Conservation (phyloP, 2,329 filamentous ascomycete species). For the Pseudogymnoascus destructans region DNA sequence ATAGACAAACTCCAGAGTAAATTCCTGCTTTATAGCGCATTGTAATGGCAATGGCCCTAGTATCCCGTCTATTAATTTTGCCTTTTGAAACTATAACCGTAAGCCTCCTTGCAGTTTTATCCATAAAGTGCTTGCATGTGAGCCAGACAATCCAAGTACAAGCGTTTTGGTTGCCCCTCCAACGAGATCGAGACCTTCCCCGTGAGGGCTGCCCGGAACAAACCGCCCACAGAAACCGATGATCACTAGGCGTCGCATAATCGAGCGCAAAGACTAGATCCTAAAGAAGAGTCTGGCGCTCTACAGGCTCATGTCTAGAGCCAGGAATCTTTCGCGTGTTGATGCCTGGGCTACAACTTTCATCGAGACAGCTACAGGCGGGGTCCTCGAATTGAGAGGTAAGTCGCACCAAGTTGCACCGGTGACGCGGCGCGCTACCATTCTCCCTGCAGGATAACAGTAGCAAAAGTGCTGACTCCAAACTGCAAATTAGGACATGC, state of each 20-base stretch:
- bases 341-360: neutral
- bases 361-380: neutral
- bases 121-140: neutral
- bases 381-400: conserved; percentile 4
- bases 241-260: neutral
- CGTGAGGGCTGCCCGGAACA: neutral
- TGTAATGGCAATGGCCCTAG: neutral
- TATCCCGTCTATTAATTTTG: neutral
- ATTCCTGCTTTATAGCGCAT: neutral
- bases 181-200: neutral
- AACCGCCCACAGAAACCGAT: conserved; percentile 4
- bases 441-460: neutral
- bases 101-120: neutral
- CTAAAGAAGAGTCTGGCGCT: neutral
- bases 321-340: neutral
- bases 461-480: neutral
- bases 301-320: conserved; percentile 3
- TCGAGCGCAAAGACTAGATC: neutral
- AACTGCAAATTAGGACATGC: conserved; percentile 9
- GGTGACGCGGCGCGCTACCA: neutral
- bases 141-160: neutral
- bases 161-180: neutral
- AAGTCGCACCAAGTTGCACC: neutral
- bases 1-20: neutral
- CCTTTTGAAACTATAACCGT: neutral